Conservation (phyloP, 345 rosid species). For the Cochlearia excelsa region DNA sequence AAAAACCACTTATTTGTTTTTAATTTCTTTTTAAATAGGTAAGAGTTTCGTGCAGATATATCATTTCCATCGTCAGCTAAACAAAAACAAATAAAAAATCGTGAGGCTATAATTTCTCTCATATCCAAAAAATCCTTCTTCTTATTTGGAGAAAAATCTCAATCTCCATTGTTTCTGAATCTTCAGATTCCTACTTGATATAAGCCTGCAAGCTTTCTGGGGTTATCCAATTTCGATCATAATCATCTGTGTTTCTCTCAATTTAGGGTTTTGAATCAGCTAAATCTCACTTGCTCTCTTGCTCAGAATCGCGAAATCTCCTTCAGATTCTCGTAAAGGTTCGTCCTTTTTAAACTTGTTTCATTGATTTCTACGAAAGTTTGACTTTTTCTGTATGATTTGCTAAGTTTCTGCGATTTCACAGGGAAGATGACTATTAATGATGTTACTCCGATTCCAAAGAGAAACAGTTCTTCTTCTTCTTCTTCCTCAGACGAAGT, state of each 20-base stretch:
- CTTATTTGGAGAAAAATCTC: neutral
- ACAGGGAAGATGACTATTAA: constrained; percentile 51
- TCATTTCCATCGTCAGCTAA: neutral
- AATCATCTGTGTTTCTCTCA: too few relatives aligned
- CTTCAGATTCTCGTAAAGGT: too few relatives aligned
- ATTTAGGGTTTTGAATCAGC: too few relatives aligned
- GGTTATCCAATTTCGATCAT: too few relatives aligned
- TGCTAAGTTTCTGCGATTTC: too few relatives aligned
- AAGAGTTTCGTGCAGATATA: constrained; percentile 20
- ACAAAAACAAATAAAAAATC: neutral
- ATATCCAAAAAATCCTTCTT: neutral
- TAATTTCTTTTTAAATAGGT: neutral
- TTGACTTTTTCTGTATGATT: too few relatives aligned
- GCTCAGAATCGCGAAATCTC: too few relatives aligned
- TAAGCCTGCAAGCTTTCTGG: too few relatives aligned
- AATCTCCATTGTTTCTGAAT: neutral
- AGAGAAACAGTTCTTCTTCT: constrained; percentile 35
- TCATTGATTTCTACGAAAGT: too few relatives aligned
- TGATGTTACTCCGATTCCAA: constrained; percentile 41
- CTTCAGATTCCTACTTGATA: neutral
- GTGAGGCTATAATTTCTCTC: constrained; percentile 23
- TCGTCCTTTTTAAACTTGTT: too few relatives aligned
- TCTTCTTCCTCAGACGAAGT: constrained; percentile 41
- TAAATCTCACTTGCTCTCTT: too few relatives aligned
- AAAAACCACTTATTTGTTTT: neutral